Percentiles rank a stretch among this genome's conserved stretches.
These are phyloP conservation scores for Nematocida sp. DNA, from an alignment of 371 early-diverging fungal genomes.

Conservation along the genomic window DNA sequence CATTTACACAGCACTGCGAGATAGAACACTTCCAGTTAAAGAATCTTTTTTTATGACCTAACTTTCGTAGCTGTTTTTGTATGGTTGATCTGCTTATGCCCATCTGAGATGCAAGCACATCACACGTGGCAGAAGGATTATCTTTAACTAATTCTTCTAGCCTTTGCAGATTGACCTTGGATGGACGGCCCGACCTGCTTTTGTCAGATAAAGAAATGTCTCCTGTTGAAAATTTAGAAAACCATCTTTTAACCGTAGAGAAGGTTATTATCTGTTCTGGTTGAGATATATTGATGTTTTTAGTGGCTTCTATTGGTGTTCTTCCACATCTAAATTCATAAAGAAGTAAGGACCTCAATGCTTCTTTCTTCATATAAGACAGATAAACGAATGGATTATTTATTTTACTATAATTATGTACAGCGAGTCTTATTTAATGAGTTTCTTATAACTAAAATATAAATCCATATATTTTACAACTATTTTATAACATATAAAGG, in stretches of 20 bases:
- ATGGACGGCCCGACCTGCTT: background rate
- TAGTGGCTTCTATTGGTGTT: background rate
- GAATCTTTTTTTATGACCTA: background rate
- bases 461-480: too few relatives aligned
- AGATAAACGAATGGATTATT: background rate
- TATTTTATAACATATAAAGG: too few relatives aligned
- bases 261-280: background rate
- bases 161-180: background rate
- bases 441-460: too few relatives aligned
- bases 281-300: background rate
- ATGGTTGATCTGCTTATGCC: constrained; percentile 6
- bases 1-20: background rate
- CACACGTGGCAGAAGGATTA: background rate
- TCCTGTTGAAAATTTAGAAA: constrained; percentile 5
- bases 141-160: constrained; percentile 1
- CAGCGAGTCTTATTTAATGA: constrained; percentile 5
- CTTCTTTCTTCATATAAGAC: background rate
- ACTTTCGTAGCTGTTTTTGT: constrained; percentile 10
- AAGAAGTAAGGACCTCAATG: constrained; percentile 2
- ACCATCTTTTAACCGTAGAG: constrained; percentile 1
- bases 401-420: background rate
- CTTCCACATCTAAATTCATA: constrained; percentile 29
- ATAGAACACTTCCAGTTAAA: background rate
- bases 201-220: background rate
- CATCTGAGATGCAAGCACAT: background rate